Evolutionary conservation across 1,139 yeast genomes (phyloP).

Genomic region (Suhomyces bolitotheri): DNA sequence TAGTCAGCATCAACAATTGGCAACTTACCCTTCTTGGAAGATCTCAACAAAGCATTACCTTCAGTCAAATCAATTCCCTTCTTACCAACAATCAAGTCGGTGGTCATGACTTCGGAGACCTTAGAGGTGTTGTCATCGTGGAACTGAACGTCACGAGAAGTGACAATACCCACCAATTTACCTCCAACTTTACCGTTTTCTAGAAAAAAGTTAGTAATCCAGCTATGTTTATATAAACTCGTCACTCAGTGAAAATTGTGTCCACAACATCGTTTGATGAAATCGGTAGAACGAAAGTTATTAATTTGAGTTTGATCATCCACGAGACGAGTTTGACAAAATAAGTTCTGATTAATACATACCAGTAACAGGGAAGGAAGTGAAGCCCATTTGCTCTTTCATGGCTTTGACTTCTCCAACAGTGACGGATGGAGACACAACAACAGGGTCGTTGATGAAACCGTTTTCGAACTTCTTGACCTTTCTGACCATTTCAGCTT

Average conservation of each 20-base stretch:
- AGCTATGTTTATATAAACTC: slow-evolving; percentile 1
- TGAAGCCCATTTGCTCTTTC: slow-evolving; percentile 79
- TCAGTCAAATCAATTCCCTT: slow-evolving; percentile 78
- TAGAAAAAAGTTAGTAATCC: slow-evolving; percentile 43
- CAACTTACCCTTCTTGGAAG: slow-evolving; percentile 95
- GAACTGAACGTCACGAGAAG: slow-evolving; percentile 97
- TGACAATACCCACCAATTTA: slow-evolving; percentile 89
- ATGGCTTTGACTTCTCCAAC: slow-evolving; percentile 79
- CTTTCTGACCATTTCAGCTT: slow-evolving; percentile 96
- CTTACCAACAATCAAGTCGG: slow-evolving; percentile 78
- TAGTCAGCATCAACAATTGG: slow-evolving; percentile 84
- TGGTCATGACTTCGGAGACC: slow-evolving; percentile 86
- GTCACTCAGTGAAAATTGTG: slow-evolving; percentile 29
- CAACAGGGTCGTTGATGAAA: slow-evolving; percentile 92
- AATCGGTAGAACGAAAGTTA: slow-evolving; percentile 99
- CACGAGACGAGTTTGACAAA: slow-evolving; percentile 28
- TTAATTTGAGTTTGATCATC: slow-evolving; percentile 61
- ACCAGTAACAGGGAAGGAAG: slow-evolving; percentile 99
- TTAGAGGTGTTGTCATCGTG: slow-evolving; percentile 66
- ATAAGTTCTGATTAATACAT: slow-evolving; percentile 49
- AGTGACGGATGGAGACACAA: slow-evolving; percentile 69
- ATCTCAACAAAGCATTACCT: slow-evolving; percentile 88
- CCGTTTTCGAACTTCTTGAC: slow-evolving; percentile 98
- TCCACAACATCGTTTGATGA: slow-evolving; percentile 99
- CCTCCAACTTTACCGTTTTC: slow-evolving; percentile 87